Base-by-base conservation (phyloP, 169 alveolate species). In the Amoebophrya sp. region DNA sequence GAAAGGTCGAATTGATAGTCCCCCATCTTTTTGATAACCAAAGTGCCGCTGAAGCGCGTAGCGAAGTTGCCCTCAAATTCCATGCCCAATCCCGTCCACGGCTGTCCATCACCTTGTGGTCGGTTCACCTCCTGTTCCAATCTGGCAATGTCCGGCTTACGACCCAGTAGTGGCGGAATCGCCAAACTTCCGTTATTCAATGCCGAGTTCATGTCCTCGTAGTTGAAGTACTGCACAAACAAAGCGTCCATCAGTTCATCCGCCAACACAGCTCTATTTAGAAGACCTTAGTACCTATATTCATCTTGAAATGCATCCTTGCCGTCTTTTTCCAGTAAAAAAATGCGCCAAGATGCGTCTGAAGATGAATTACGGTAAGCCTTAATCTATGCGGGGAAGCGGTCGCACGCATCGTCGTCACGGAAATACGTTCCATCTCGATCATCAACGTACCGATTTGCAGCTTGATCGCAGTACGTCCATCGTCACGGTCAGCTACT, bases 361-460 rank as follows among this genome's bases (percentile, higher is more conserved):
- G n/a, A n/a, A n/a, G n/a, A n/a, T n/a, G n/a, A n/a, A n/a, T n/a
- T n/a, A n/a, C n/a, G n/a, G n/a, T n/a, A n/a, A n/a, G n/a, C 40
- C 89, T 92, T 0, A 92, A 92, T 24, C 94, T 90, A 18, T 91
- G 93, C 76, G 91, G 93, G 12, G 93, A 90, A 14, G 90, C 91
- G 38, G 90, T 90, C 0, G 93, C 90, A 54, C 93, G 92, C 90
- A 93, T 47, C 41, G 94, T 93, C 53, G 94, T 93, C 93, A 93
- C 33, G 41, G 94, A 93, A 55, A 93, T 93, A 26, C 94, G 91
- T 78, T 93, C 94, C 94, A 93, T 93, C 41, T 93, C 94, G 34
- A 93, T 91, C 78, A 40, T 90, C 29, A 55, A 3, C 89, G 41
- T 90, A 29, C 92, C 89, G 39, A 90, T 0, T n/a, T 90, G 78